Evolutionary conservation across 495 filamentous ascomycete species (phyloP), one percentile per base, ranked within the genome.

Genomic region (Lasiosphaeris hirsuta): DNA sequence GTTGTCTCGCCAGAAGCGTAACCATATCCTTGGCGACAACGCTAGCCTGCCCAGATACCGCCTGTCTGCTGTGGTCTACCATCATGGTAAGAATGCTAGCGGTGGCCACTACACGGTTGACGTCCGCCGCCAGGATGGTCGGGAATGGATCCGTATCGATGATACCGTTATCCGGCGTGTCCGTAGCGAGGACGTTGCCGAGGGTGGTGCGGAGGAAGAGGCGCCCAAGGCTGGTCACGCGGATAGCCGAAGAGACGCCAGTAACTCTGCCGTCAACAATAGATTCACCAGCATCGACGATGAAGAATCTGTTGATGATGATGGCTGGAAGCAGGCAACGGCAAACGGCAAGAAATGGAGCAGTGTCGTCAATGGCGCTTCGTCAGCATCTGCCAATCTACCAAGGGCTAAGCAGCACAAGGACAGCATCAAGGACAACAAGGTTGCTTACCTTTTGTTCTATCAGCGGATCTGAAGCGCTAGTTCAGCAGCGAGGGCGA

Each of bases 71-170:
- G 94, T 95, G 18, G 91, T 98, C 34, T 98, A 98, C 66, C 94
- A 98, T 63, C 95, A 97, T 57, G 94, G 94, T 41, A 97, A 95
- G 73, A 92, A 90, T 66, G 94, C 94, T 19, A 90, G 88, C 57
- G 92, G 90, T 43, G 94, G 94, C 15, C 94, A 98, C 67, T 98
- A 98, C 69, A 98, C 94, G 2, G 95, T 95, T 2, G 94, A 98
- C 73, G 89, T 96, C 19, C 84, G 91, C 41, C 88, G 94, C 34
- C 94, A 97, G 70, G 94, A 98, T 63, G 90, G 88, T 13, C 83
- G 84, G 36, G 93, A 96, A 70, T 98, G 94, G 94, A 88, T 98
- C 58, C 87, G 93, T 58, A 81, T 98, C 53, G 94, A 98, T 68
- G 94, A 98, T 68, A 97, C 94, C 0, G 77, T 90, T 56, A 92